phyloP scores from a whole-genome alignment of 106 monocot species.

The Hemerocallis citrina region DNA sequence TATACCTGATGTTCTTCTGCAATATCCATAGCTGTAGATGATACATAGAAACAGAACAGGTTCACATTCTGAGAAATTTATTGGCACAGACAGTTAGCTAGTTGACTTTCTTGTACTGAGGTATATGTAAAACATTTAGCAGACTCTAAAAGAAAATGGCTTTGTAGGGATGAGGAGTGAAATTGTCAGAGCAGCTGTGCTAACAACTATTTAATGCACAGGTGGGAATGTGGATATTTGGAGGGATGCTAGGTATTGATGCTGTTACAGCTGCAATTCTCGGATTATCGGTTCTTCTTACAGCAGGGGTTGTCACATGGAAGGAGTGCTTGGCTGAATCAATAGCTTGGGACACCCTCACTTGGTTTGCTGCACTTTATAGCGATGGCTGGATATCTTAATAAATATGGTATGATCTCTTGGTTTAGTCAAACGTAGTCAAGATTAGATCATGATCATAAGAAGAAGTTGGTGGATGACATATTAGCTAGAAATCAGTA shows the following conservation, averaged over 20 bases:
- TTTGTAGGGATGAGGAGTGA: too few species aligned
- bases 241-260: constrained; percentile 71
- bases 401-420: constrained; percentile 94
- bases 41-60: too few species aligned
- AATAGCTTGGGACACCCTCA: constrained; percentile 99
- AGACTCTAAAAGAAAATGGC: too few species aligned
- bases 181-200: neutral
- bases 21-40: too few species aligned
- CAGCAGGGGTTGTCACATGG: constrained; percentile 94
- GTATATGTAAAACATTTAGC: too few species aligned
- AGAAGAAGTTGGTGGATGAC: too few species aligned
- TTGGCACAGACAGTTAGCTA: too few species aligned
- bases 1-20: too few species aligned
- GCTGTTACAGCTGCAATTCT: constrained; percentile 97
- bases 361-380: constrained; percentile 99
- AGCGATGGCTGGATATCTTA: constrained; percentile 98
- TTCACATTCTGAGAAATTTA: too few species aligned
- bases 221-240: constrained; percentile 97
- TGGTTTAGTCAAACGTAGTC: constrained; percentile 98
- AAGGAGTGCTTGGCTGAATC: constrained; percentile 91
- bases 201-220: constrained; percentile 7
- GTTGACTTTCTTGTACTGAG: too few species aligned
- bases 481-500: too few species aligned
- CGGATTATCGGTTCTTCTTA: constrained; percentile 80
- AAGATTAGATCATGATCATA: too few species aligned